A percentile compares a stretch with the other conserved stretches of the same genome.
Conservation (phyloP, 1,139 yeast species). For the Hemisphaericaspora subhashii region DNA sequence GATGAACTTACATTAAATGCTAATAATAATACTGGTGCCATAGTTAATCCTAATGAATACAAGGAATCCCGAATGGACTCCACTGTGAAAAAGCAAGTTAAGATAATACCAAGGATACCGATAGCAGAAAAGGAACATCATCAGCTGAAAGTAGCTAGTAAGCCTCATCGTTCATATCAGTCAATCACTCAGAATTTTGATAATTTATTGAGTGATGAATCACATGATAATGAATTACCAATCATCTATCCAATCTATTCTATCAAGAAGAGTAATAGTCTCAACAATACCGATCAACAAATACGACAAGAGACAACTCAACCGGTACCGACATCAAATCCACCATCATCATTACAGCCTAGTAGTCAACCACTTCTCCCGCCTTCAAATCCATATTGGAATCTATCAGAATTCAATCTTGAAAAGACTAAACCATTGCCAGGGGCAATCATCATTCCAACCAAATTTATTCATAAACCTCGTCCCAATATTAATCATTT, state of each 20-base stretch:
- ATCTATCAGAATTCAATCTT: neutral
- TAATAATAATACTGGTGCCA: neutral
- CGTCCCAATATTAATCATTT: slow-evolving; percentile 18
- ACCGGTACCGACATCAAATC: neutral
- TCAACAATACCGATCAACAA: neutral
- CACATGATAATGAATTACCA: slow-evolving; percentile 19
- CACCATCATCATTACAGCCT: neutral
- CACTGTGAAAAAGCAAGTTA: neutral
- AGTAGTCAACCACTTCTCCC: neutral
- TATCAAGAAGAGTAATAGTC: slow-evolving; percentile 14
- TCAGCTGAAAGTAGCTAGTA: neutral
- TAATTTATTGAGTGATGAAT: slow-evolving; percentile 23
- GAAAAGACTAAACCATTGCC: slow-evolving; percentile 19
- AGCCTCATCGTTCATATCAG: neutral
- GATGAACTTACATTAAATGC: slow-evolving; percentile 5
- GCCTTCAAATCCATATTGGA: neutral
- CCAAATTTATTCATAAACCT: slow-evolving; percentile 14
- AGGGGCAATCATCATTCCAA: slow-evolving; percentile 16
- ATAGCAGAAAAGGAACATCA: neutral
- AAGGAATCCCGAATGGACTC: neutral
- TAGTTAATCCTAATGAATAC: neutral
- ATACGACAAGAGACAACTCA: neutral
- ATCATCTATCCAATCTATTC: slow-evolving; percentile 44
- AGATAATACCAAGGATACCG: neutral
- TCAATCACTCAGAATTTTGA: slow-evolving; percentile 31